Evolutionary conservation across 495 filamentous ascomycete species (phyloP), one percentile per base, ranked within the genome.

Genomic region (Cryomyces antarcticus): DNA sequence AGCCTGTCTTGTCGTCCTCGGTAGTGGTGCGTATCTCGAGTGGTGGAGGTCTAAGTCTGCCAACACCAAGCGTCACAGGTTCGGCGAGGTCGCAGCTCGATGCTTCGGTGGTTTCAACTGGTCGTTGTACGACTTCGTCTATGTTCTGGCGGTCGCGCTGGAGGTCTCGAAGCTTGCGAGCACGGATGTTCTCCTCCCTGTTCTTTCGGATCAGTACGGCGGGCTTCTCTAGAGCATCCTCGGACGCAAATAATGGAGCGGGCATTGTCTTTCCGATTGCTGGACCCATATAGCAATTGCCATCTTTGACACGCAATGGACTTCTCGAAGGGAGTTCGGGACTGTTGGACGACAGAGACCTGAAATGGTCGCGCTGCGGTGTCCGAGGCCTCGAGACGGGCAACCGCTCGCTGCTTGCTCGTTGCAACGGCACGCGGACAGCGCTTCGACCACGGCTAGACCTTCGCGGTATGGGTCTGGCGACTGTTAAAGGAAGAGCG

Each of bases 121-220:
- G 17, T 24, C 17, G 17, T 29, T 46, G 9, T 9, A 44, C 3
- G 7, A 41, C 29, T 44, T 46, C 41, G 31, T 37, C 45, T 11
- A 47, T 50, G 28, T 41, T 47, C 33, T 34, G 40, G 24, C 41
- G 36, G n/a, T 24, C n/a, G 10, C 45, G 40, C 33, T 44, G 39
- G 5, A 42, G 42, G 34, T 58, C 53, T 12, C 53, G 53, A 17
- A 56, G 39, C 40, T 56, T 58, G 6, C 53, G 48, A n/a, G 42
- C 44, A 11, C 46, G 39, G 12, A 46, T 52, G 4, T 46, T 31
- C 27, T 56, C 49, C 13, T 52, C 51, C 0, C 53, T 33, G 43
- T 33, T 47, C 42, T 42, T 46, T 41, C 36, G 48, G 45, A 1
- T 39, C 42, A 31, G 27, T 30, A 5, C 9, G 39, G 28, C 41